Percentiles rank a stretch among this genome's conserved stretches.
Evolutionary conservation across 2,329 filamentous ascomycete species (phyloP).

Genomic region (Dothiorella sarmentorum): DNA sequence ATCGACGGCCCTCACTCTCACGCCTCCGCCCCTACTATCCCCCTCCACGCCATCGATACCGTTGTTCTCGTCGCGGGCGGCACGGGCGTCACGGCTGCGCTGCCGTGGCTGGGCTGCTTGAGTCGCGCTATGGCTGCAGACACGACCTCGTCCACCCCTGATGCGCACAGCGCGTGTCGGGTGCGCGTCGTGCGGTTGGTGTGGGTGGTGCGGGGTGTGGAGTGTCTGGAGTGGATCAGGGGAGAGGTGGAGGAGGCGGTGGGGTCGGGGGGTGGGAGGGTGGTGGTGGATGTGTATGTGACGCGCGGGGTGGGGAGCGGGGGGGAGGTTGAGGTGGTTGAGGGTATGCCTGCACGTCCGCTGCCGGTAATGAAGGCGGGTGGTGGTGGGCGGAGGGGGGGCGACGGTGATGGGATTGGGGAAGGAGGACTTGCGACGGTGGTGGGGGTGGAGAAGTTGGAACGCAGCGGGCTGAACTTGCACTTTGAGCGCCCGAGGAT

Average conservation of each 20-base stretch:
- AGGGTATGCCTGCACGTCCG: too few relatives aligned
- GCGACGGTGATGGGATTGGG: not conserved
- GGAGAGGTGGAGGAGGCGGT: constrained; percentile 17
- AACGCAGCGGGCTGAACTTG: not conserved
- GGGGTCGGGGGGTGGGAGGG: not conserved
- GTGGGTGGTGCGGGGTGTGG: constrained; percentile 20
- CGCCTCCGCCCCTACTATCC: constrained; percentile 19
- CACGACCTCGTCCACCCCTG: constrained; percentile 20
- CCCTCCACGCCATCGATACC: constrained; percentile 21
- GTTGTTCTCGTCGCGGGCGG: constrained; percentile 22
- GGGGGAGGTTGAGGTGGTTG: not conserved
- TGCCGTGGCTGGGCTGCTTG: too few relatives aligned
- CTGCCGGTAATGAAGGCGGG: not conserved
- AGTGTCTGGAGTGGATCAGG: constrained; percentile 20
- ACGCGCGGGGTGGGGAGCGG: constrained; percentile 1
- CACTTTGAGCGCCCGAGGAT: not conserved
- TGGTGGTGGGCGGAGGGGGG: not conserved
- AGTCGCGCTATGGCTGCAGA: too few relatives aligned
- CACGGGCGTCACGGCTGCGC: constrained; percentile 20
- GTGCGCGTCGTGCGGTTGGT: constrained; percentile 20
- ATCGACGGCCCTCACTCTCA: constrained; percentile 34
- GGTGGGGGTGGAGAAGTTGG: too few relatives aligned
- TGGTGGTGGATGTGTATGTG: constrained; percentile 21
- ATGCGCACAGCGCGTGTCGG: constrained; percentile 1
- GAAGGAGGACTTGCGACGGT: not conserved